Base-by-base conservation (phyloP, 2,329 filamentous ascomycete species). In the Bimuria novae-zelandiae region DNA sequence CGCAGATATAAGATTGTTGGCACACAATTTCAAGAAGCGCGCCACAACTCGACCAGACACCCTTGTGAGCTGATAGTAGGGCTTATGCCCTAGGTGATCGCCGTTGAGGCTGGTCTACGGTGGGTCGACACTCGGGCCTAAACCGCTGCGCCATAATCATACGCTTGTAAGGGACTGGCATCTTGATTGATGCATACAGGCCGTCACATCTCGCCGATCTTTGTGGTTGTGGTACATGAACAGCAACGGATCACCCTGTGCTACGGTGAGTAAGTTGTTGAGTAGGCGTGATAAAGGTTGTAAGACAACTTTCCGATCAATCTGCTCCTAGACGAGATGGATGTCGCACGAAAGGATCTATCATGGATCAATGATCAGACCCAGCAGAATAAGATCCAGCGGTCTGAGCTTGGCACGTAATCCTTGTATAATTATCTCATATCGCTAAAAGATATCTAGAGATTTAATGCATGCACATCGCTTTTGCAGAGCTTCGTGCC, bases 41-140 rank as follows among this genome's bases (percentile, higher is more conserved):
- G 22, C 43, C 21, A 25, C 36, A 30, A 46, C 43, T 46, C 30
- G 43, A 36, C 43, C 27, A 22, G 30, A 30, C 36, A 46, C 43
- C 43, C 43, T 46, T 46, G 43, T 30, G 30, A 46, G 43, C 43
- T 46, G 43, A 46, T 14, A 35, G 43, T 46, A 46, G 43, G 43
- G 30, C 43, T 46, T 46, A 36, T 46, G 43, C 30, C 19, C 30
- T 46, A 35, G 21, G 2, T 25, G 43, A 46, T 46, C 43, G 30
- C 30, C 43, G 43, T 46, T 46, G 43, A 46, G 43, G 43, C 43
- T 46, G 43, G n/a, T n/a, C n/a, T n/a, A n/a, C n/a, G n/a, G 43
- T 35, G 43, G 43, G 43, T 46, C 43, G 19, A 30, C 11, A 35
- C 30, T 46, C 30, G 43, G 43, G 43, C 43, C 19, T 25, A 25